Evolutionary conservation across 768 basidiomycete genomes (phyloP).

Genomic region (Gyrodon lividus): DNA sequence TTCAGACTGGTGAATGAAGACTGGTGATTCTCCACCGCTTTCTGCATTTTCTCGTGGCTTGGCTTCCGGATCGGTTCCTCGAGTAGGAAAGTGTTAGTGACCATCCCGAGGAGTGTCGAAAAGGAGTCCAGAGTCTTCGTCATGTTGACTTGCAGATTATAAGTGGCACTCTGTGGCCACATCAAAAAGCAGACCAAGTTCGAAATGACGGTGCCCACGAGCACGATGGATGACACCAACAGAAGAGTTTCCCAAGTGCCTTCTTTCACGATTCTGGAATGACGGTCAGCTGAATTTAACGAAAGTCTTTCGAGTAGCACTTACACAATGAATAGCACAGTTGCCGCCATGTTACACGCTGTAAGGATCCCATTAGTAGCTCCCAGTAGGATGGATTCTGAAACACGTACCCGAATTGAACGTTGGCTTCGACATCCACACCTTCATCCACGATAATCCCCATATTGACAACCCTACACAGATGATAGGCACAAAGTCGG

Average conservation of each 20-base stretch:
- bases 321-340: slow-evolving; percentile 83
- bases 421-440: slow-evolving; percentile 85
- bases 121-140: slow-evolving; percentile 85
- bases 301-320: slow-evolving; percentile 6
- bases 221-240: slow-evolving; percentile 73
- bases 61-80: slow-evolving; percentile 60
- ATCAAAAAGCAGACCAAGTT: slow-evolving; percentile 82
- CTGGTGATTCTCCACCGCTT: slow-evolving; percentile 83
- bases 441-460: slow-evolving; percentile 84
- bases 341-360: slow-evolving; percentile 85
- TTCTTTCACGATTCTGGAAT: slow-evolving; percentile 75
- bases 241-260: slow-evolving; percentile 76
- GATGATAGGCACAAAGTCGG: slow-evolving; percentile 66
- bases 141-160: slow-evolving; percentile 82
- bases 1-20: slow-evolving; percentile 88
- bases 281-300: slow-evolving; percentile 2
- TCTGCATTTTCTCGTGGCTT: slow-evolving; percentile 64
- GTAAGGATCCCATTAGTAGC: slow-evolving; percentile 1
- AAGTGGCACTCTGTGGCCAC: slow-evolving; percentile 85
- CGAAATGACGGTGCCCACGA: slow-evolving; percentile 72
- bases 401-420: slow-evolving; percentile 77
- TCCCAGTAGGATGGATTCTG: neutral
- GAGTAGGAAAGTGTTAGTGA: slow-evolving; percentile 84
- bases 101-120: slow-evolving; percentile 76
- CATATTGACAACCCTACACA: slow-evolving; percentile 88